Conservation (phyloP, 768 basidiomycete genomes). For the Austroboletus festivus region DNA sequence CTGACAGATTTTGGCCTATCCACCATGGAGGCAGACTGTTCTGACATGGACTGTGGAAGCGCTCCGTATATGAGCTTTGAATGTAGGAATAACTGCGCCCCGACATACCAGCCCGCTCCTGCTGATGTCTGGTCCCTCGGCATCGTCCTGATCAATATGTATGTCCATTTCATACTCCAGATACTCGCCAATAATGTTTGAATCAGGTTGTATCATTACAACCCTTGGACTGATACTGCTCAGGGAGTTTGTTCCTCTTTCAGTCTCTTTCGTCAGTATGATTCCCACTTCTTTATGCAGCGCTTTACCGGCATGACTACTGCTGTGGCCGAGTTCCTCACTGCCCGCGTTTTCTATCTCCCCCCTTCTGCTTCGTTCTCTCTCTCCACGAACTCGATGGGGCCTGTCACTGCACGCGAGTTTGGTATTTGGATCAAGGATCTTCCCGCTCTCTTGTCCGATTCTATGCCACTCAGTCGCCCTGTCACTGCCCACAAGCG, state of each 20-base stretch:
- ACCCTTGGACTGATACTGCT: conserved; percentile 96
- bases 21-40: conserved; percentile 82
- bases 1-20: conserved; percentile 95
- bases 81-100: conserved; percentile 95
- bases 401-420: conserved; percentile 65
- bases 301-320: conserved; percentile 89
- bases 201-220: conserved; percentile 89
- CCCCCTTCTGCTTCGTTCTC: conserved; percentile 48
- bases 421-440: conserved; percentile 85
- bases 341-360: conserved; percentile 79
- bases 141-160: conserved; percentile 99
- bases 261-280: conserved; percentile 71
- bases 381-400: conserved; percentile 23
- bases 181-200: conserved; percentile 3
- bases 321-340: conserved; percentile 84
- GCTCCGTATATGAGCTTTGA: conserved; percentile 99
- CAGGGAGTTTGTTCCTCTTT: conserved; percentile 81
- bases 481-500: conserved; percentile 47
- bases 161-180: conserved; percentile 24
- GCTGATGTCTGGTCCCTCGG: conserved; percentile 99
- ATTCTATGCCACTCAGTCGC: conserved; percentile 28
- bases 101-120: conserved; percentile 89
- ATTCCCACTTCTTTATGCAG: conserved; percentile 81
- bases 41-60: conserved; percentile 98
- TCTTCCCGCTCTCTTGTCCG: conserved; percentile 69